These are phyloP conservation scores for Ceratobasidium sp. DNA, from an alignment of 1,284 basidiomycete species.

Conservation along the genomic window DNA sequence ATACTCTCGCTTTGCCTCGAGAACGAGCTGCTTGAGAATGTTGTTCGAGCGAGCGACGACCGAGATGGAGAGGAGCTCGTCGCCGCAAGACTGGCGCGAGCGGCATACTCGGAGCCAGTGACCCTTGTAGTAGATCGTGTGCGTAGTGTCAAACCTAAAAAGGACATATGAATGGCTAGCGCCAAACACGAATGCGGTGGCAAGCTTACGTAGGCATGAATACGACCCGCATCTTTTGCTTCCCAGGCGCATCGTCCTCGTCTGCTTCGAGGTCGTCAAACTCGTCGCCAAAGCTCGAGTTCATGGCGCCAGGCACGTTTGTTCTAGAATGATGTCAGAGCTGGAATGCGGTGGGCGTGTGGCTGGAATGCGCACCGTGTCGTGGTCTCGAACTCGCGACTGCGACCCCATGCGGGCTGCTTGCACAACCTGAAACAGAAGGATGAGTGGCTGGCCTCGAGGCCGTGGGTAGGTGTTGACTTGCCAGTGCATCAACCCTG, in stretches of 20 bases:
- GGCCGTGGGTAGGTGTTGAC: constrained; percentile 67
- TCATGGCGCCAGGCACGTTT: constrained; percentile 41
- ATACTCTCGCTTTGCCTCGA: constrained; percentile 86
- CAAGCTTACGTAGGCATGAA: constrained; percentile 74
- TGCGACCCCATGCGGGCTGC: constrained; percentile 48
- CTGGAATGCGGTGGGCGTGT: neutral
- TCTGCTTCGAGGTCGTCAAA: constrained; percentile 57
- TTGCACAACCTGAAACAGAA: constrained; percentile 46
- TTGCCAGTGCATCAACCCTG: constrained; percentile 75
- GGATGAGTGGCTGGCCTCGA: constrained; percentile 62
- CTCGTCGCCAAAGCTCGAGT: constrained; percentile 42
- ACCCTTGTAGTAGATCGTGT: constrained; percentile 80
- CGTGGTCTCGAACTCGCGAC: constrained; percentile 83
- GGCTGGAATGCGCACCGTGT: constrained; percentile 27
- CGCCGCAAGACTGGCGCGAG: constrained; percentile 67
- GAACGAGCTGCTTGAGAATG: constrained; percentile 81
- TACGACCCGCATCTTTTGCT: constrained; percentile 76
- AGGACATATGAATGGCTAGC: neutral
- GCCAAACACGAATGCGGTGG: neutral
- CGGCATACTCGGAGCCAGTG: constrained; percentile 80
- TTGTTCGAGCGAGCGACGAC: constrained; percentile 80
- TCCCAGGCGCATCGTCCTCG: constrained; percentile 64
- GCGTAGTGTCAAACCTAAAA: constrained; percentile 64
- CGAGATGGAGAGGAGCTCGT: constrained; percentile 72
- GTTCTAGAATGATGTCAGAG: constrained; percentile 1